phyloP scores from a whole-genome alignment of 2,329 filamentous ascomycete genomes.

The Lithohypha guttulata region DNA sequence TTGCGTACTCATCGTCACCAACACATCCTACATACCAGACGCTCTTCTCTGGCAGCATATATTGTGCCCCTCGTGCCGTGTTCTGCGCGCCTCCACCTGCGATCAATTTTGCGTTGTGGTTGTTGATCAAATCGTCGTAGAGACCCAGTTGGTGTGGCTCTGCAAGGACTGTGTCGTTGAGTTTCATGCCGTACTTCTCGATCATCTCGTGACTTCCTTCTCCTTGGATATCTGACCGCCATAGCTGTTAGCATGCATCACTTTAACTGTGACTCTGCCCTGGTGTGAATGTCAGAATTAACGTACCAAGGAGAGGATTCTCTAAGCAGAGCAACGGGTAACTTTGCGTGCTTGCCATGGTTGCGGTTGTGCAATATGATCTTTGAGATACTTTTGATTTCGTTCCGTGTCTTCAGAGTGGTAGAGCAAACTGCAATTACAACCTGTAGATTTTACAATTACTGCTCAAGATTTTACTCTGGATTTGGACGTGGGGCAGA shows the following conservation, averaged over 20 bases:
- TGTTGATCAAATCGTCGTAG: conserved; percentile 87
- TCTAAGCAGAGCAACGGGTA: conserved; percentile 87
- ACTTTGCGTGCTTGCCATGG: conserved; percentile 60
- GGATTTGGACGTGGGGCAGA: too few relatives aligned
- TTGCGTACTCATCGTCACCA: conserved; percentile 90
- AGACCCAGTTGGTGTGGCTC: conserved; percentile 56
- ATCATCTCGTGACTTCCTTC: conserved; percentile 67
- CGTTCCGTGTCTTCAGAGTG: too few relatives aligned
- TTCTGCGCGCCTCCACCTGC: conserved; percentile 96
- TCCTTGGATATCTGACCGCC: conserved; percentile 71
- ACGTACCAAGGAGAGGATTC: conserved; percentile 84
- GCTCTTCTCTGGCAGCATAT: conserved; percentile 80
- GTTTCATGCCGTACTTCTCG: conserved; percentile 84
- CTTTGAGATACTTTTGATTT: too few relatives aligned
- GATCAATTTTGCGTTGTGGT: conserved; percentile 87
- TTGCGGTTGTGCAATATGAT: too few relatives aligned
- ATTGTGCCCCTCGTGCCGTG: conserved; percentile 84
- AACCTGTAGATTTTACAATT: too few relatives aligned
- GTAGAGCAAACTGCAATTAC: too few relatives aligned
- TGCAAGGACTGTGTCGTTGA: conserved; percentile 94
- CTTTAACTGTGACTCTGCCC: not conserved
- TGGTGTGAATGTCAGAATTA: too few relatives aligned
- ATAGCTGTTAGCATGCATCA: conserved; percentile 18
- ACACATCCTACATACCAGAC: conserved; percentile 91
- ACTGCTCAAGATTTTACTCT: too few relatives aligned